A percentile compares a stretch with the other conserved stretches of the same genome.
These are phyloP conservation scores for Arthrobotrys musiformis DNA, from an alignment of 2,329 filamentous ascomycete genomes.

Conservation along the genomic window DNA sequence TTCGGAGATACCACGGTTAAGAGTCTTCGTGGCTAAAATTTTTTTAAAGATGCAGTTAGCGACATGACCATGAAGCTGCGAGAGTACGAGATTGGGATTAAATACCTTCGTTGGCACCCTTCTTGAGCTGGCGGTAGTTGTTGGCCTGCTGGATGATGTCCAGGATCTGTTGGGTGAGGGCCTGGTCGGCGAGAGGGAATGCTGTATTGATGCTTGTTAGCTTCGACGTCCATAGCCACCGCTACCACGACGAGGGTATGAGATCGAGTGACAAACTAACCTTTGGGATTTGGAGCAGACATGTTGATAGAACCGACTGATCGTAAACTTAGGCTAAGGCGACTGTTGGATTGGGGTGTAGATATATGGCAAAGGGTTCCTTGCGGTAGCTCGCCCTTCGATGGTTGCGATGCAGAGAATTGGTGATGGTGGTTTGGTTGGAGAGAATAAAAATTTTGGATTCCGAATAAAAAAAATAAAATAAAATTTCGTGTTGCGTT, in stretches of 20 bases:
- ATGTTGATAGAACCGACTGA: conserved; percentile 40
- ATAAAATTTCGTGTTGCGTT: conserved; percentile 19
- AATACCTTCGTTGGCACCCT: conserved; percentile 80
- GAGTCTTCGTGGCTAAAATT: conserved; percentile 75
- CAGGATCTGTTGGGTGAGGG: conserved; percentile 82
- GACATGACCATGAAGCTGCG: not conserved
- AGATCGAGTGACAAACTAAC: conserved; percentile 37
- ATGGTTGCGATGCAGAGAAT: conserved; percentile 56
- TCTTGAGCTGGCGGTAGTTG: conserved; percentile 81
- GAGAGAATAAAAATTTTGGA: conserved; percentile 24
- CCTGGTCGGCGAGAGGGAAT: conserved; percentile 70
- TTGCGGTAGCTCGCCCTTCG: conserved; percentile 65
- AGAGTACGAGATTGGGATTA: not conserved
- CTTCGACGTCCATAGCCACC: not conserved
- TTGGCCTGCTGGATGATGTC: conserved; percentile 80
- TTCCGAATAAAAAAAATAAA: conserved; percentile 1
- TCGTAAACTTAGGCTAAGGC: not conserved
- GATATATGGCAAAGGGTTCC: conserved; percentile 62
- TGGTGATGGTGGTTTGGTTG: conserved; percentile 42
- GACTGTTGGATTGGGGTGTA: conserved; percentile 3
- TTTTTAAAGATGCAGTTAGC: not conserved
- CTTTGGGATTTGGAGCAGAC: conserved; percentile 58
- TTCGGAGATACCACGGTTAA: conserved; percentile 91
- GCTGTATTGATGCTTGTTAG: conserved; percentile 54
- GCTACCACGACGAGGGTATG: not conserved